These are phyloP conservation scores for Pinguiococcus pyrenoidosus DNA, from an alignment of 108 stramenopile species.

Conservation along the genomic window DNA sequence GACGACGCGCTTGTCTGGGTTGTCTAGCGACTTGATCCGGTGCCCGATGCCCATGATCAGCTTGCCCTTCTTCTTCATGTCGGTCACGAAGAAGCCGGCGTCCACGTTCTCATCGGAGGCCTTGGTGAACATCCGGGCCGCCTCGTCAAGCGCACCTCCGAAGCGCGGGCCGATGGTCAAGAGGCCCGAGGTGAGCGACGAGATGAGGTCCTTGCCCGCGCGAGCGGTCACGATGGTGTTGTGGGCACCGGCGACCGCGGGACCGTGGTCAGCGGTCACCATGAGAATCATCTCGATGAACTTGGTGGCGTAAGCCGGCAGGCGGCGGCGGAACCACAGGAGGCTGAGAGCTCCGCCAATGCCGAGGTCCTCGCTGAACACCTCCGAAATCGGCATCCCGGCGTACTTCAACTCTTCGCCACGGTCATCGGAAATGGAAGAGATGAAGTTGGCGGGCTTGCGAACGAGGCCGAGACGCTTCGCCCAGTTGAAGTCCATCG, in stretches of 20 bases:
- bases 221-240: constrained; percentile 79
- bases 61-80: constrained; percentile 59
- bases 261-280: constrained; percentile 72
- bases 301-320: constrained; percentile 68
- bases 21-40: constrained; percentile 58
- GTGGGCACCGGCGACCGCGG: constrained; percentile 71
- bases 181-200: constrained; percentile 61
- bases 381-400: constrained; percentile 70
- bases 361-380: constrained; percentile 63
- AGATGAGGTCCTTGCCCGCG: constrained; percentile 78
- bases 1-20: constrained; percentile 72
- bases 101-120: constrained; percentile 54
- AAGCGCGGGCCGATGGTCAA: constrained; percentile 77
- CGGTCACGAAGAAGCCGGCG: constrained; percentile 56
- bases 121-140: constrained; percentile 54
- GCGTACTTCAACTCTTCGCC: constrained; percentile 72
- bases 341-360: constrained; percentile 71
- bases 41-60: constrained; percentile 89
- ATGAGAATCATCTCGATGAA: constrained; percentile 86
- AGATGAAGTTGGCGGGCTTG: constrained; percentile 80
- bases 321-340: constrained; percentile 71
- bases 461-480: constrained; percentile 69
- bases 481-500: constrained; percentile 82
- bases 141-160: constrained; percentile 76
- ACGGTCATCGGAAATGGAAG: constrained; percentile 74